Conservation (phyloP, 768 basidiomycete species). For the Wakefieldia striispora region DNA sequence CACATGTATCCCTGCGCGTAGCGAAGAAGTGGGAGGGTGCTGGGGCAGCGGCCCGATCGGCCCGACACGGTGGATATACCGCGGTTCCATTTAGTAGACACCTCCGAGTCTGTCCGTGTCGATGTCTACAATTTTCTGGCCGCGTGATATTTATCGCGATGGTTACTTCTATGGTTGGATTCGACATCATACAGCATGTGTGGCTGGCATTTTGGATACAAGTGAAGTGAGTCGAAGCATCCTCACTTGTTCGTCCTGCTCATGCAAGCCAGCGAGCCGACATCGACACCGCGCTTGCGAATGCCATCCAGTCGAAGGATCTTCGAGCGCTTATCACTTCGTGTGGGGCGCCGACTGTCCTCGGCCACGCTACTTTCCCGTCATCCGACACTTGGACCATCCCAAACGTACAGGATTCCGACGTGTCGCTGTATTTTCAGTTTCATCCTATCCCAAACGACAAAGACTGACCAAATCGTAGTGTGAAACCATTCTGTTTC, state of each 20-base stretch:
- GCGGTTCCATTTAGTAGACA: too few relatives aligned
- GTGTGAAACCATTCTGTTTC: conserved; percentile 25
- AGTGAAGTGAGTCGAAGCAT: conserved; percentile 28
- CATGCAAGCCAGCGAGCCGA: conserved; percentile 14
- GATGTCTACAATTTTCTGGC: conserved; percentile 55
- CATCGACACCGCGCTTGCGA: conserved; percentile 11
- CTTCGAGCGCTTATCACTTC: conserved; percentile 10
- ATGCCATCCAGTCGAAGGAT: conserved; percentile 18
- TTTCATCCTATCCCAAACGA: background rate
- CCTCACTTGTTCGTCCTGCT: background rate
- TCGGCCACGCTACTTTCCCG: conserved; percentile 24
- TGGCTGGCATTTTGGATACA: conserved; percentile 48
- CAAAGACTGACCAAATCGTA: conserved; percentile 12
- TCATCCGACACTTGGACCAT: conserved; percentile 5
- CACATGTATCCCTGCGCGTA: too few relatives aligned
- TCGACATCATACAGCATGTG: conserved; percentile 41
- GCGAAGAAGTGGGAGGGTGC: too few relatives aligned
- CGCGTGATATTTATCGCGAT: conserved; percentile 41
- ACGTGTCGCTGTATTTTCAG: conserved; percentile 8
- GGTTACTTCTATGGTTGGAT: conserved; percentile 64
- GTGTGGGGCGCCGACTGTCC: conserved; percentile 29
- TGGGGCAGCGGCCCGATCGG: conserved; percentile 10
- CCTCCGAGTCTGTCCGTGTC: too few relatives aligned
- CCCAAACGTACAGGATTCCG: conserved; percentile 37
- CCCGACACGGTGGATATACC: background rate